phyloP scores from a whole-genome alignment of 2,329 filamentous ascomycete species.

The Capronia americana region DNA sequence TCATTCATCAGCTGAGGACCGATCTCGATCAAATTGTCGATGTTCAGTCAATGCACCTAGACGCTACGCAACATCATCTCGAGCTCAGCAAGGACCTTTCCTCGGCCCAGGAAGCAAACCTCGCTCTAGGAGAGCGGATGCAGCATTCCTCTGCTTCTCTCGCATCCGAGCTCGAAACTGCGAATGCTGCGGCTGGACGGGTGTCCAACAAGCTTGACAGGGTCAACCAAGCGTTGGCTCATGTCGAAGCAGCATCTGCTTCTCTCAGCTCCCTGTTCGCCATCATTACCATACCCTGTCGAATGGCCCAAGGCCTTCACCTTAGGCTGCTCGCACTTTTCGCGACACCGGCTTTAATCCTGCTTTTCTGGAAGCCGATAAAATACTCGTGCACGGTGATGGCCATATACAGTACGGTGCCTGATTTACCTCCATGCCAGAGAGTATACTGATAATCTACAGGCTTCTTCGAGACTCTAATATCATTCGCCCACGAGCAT shows the following conservation, averaged over 20 bases:
- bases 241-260: constrained; percentile 30
- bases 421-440: not conserved
- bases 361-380: constrained; percentile 29
- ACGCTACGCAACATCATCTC: constrained; percentile 19
- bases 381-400: constrained; percentile 29
- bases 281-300: constrained; percentile 27
- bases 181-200: constrained; percentile 21
- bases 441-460: constrained; percentile 6
- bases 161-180: constrained; percentile 30
- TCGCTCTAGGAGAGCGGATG: constrained; percentile 23
- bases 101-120: constrained; percentile 22
- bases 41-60: constrained; percentile 22
- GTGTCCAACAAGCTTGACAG: constrained; percentile 29
- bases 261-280: constrained; percentile 27
- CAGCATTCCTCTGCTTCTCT: constrained; percentile 21
- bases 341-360: constrained; percentile 18
- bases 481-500: constrained; percentile 26
- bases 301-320: constrained; percentile 26
- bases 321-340: constrained; percentile 26
- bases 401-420: constrained; percentile 28
- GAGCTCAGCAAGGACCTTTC: constrained; percentile 24
- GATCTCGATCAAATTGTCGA: constrained; percentile 18
- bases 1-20: constrained; percentile 20
- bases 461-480: constrained; percentile 32
- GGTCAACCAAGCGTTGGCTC: constrained; percentile 31